Base-by-base conservation (phyloP, 208 protist genomes). In the Entamoeba dispar region DNA sequence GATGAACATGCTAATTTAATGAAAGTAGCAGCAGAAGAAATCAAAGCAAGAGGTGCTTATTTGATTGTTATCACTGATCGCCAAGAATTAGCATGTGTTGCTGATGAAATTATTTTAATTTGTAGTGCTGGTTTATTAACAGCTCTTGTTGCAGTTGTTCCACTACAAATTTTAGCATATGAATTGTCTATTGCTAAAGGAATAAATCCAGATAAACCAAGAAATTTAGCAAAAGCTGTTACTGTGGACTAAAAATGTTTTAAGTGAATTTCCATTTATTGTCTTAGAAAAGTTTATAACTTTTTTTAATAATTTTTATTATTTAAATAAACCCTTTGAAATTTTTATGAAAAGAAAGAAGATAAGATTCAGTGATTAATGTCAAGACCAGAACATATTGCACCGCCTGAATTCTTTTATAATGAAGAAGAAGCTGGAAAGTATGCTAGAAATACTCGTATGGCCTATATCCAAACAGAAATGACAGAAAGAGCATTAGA, bases 401-500 rank as follows among this genome's bases (percentile, higher is more conserved):
- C 61, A n/a, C 61, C 61, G 1, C 27, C 61, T 14, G 61, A 77
- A 77, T 38, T 77, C 19, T 98, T 97, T 95, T 99, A 99, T 96
- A 97, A 98, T 95, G 96, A 96, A 51, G 94, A 95, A 5, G 97
- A 98, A 94, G 98, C 98, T 14, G 92, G 93, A 5, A 97, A 98
- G 92, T 99, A 99, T 95, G 96, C 96, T 17, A 27, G 93, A 91
- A 97, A 96, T 95, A 97, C 97, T 15, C 97, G 98, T 91, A 97
- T 99, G 93, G 97, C 97, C 4, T 95, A 97, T 49, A 97, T 99
- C 93, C 98, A 99, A 95, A 97, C 95, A 10, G 94, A 96, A 50
- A 98, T 99, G 97, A 97, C 98, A 31, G 95, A 98, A 94, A 97
- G 99, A 31, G 98, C 98, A 2, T 69, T 99, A 55, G 98, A 99